Evolutionary conservation across 495 filamentous ascomycete genomes (phyloP).

Genomic region (Neurospora sp.): DNA sequence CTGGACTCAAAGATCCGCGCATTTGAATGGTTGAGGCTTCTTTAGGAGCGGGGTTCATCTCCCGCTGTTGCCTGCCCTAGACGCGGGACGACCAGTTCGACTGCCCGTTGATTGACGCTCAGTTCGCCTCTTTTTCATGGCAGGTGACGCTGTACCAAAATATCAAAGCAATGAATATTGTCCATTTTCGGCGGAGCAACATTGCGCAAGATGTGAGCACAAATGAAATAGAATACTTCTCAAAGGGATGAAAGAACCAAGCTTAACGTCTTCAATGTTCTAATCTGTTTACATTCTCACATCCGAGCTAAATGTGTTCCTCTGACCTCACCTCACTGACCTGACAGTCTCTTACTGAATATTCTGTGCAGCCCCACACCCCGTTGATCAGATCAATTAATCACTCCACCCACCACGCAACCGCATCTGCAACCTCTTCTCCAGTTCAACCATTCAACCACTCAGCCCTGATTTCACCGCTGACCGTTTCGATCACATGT

Average conservation of each 20-base stretch:
- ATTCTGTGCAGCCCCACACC: not conserved
- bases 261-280: not conserved
- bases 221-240: not conserved
- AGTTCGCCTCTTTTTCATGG: not conserved
- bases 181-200: not conserved
- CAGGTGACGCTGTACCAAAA: not conserved
- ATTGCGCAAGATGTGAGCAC: not conserved
- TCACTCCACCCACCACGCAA: not conserved
- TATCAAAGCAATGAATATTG: not conserved
- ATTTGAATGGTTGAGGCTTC: not conserved
- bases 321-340: not conserved
- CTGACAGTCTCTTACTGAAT: too few relatives aligned
- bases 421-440: not conserved
- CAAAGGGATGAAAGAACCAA: not conserved
- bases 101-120: not conserved
- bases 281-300: not conserved
- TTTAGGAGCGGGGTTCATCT: not conserved
- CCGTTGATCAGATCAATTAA: not conserved
- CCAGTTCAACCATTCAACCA: not conserved
- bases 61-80: not conserved
- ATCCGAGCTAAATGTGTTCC: not conserved
- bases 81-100: not conserved
- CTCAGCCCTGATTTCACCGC: not conserved
- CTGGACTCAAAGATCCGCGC: not conserved
- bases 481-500: not conserved